Percentiles rank a stretch among this genome's conserved stretches.
Conservation (phyloP, 2,329 filamentous ascomycete genomes). For the Hymenoscyphus occultus region DNA sequence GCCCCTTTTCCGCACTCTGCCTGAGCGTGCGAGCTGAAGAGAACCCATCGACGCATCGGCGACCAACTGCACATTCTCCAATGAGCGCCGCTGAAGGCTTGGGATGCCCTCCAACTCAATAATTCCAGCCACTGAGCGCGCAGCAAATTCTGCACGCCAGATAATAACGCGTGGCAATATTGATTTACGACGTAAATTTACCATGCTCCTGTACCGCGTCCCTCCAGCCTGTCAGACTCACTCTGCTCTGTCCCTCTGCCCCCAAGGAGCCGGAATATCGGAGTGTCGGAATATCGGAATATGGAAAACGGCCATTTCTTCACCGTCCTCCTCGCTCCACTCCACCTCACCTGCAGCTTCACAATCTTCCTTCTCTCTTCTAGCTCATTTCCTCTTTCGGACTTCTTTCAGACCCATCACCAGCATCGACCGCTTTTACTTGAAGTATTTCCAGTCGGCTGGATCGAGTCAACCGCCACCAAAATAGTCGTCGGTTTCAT, state of each 20-base stretch:
- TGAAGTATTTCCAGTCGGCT: not conserved
- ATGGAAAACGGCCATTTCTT: too few species aligned
- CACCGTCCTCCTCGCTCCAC: too few species aligned
- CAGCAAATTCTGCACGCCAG: not conserved
- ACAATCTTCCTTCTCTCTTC: not conserved
- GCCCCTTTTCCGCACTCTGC: constrained; percentile 5
- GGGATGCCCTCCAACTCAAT: not conserved
- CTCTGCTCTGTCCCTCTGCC: too few species aligned
- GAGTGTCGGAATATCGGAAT: too few species aligned
- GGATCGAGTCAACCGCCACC: not conserved
- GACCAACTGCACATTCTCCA: too few species aligned
- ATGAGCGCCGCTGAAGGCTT: not conserved
- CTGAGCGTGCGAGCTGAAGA: not conserved
- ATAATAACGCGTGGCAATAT: not conserved
- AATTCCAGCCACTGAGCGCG: not conserved
- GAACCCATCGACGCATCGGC: too few species aligned
- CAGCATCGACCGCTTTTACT: not conserved
- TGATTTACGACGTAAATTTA: not conserved
- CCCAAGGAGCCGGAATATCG: too few species aligned
- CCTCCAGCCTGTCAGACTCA: too few species aligned
- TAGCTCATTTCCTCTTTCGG: constrained; percentile 7
- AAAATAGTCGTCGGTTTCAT: not conserved
- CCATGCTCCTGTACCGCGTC: too few species aligned
- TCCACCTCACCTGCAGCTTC: not conserved
- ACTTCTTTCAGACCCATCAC: not conserved